These are phyloP conservation scores for Naganishia sp. DNA, from an alignment of 1,284 basidiomycete genomes.

Conservation along the genomic window DNA sequence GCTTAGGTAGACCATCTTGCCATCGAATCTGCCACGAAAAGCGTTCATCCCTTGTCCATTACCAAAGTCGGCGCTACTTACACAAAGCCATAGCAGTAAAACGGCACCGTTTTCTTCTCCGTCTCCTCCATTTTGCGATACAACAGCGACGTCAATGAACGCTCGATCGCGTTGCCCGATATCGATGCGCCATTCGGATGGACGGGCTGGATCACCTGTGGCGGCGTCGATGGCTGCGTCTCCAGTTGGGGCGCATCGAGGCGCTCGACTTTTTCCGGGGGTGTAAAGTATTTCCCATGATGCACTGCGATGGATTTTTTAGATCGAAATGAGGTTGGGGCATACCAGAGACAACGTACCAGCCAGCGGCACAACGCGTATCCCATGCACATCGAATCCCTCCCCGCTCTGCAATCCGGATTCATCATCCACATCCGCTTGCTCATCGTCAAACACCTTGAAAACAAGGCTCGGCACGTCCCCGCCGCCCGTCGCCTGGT, in stretches of 20 bases:
- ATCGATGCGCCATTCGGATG: not conserved
- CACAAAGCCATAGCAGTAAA: conserved; percentile 32
- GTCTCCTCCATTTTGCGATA: conserved; percentile 21
- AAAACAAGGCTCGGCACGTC: conserved; percentile 45
- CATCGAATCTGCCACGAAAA: conserved; percentile 17
- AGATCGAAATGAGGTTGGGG: conserved; percentile 1
- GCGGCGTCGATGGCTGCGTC: conserved; percentile 17
- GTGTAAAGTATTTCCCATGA: conserved; percentile 46
- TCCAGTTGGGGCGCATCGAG: conserved; percentile 19
- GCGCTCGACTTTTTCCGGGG: conserved; percentile 32
- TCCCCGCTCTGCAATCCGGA: conserved; percentile 16
- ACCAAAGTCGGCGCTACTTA: not conserved
- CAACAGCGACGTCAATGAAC: conserved; percentile 18
- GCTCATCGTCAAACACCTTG: conserved; percentile 27
- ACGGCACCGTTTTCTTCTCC: conserved; percentile 19
- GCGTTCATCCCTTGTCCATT: not conserved
- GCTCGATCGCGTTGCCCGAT: conserved; percentile 1
- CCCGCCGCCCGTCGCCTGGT: conserved; percentile 54
- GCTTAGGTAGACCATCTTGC: conserved; percentile 28
- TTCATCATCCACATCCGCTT: conserved; percentile 17
- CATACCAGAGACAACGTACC: conserved; percentile 10
- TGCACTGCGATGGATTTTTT: conserved; percentile 35
- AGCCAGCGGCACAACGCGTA: conserved; percentile 24
- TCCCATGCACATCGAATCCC: conserved; percentile 15
- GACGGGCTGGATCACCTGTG: conserved; percentile 12